Conservation (phyloP, 116 monocot species). For the Zostera marina region DNA sequence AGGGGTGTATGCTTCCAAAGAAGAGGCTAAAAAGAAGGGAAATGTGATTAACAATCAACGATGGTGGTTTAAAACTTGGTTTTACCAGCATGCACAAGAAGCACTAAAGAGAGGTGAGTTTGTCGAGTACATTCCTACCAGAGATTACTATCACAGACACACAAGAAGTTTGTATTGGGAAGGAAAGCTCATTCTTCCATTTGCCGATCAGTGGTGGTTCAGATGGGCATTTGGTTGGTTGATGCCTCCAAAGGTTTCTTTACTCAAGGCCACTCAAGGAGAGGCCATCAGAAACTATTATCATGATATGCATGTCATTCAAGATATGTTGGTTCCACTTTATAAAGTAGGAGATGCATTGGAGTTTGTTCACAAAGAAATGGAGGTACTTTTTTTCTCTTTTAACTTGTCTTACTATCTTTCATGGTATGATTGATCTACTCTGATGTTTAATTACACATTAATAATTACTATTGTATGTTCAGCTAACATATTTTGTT, state of each 20-base stretch:
- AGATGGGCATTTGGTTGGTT: slow-evolving; percentile 47
- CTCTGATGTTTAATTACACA: too few relatives aligned
- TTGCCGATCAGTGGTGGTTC: slow-evolving; percentile 65
- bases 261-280: slow-evolving; percentile 62
- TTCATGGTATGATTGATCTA: too few relatives aligned
- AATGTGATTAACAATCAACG: slow-evolving; percentile 38
- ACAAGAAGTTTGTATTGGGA: slow-evolving; percentile 58
- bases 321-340: slow-evolving; percentile 54
- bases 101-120: slow-evolving; percentile 38
- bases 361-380: slow-evolving; percentile 43
- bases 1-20: slow-evolving; percentile 45
- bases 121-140: slow-evolving; percentile 48
- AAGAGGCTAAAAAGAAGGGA: slow-evolving; percentile 45
- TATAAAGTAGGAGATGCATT: slow-evolving; percentile 52
- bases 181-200: slow-evolving; percentile 57
- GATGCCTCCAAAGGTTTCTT: slow-evolving; percentile 66
- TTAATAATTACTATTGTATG: too few relatives aligned
- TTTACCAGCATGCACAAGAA: slow-evolving; percentile 51
- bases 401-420: not conserved
- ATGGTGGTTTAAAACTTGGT: slow-evolving; percentile 65
- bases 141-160: slow-evolving; percentile 54
- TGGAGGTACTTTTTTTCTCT: slow-evolving; percentile 32
- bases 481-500: not conserved
- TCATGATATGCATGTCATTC: slow-evolving; percentile 56
- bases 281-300: slow-evolving; percentile 51